A percentile compares a stretch with the other conserved stretches of the same genome.
Evolutionary conservation across 768 basidiomycete genomes (phyloP).

Genomic region (Rossbeevera mucosa): DNA sequence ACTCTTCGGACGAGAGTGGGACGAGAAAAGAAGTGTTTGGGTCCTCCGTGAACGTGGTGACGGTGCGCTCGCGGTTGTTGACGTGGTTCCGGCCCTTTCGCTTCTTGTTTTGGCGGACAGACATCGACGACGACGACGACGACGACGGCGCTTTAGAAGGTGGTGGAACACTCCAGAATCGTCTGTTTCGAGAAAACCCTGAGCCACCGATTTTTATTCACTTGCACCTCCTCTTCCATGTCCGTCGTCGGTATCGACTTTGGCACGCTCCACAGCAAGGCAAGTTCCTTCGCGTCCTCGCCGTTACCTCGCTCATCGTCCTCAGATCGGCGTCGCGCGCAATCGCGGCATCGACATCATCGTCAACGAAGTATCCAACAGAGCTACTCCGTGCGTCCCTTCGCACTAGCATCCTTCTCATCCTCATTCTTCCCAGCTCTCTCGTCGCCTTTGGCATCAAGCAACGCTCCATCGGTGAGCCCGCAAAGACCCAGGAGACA

Average conservation of each 20-base stretch:
- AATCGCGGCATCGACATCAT: conserved; percentile 98
- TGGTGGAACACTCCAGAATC: conserved; percentile 27
- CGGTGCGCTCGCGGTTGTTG: conserved; percentile 61
- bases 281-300: conserved; percentile 22
- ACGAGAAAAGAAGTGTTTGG: conserved; percentile 51
- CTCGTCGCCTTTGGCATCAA: conserved; percentile 92
- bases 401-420: not conserved
- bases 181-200: conserved; percentile 18
- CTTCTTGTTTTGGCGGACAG: conserved; percentile 62
- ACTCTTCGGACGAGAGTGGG: conserved; percentile 50
- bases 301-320: conserved; percentile 2
- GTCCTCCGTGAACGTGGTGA: conserved; percentile 60
- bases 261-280: conserved; percentile 87
- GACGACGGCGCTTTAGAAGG: conserved; percentile 13
- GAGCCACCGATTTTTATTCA: conserved; percentile 9
- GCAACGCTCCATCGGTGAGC: conserved; percentile 87
- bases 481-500: conserved; percentile 96
- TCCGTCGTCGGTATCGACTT: conserved; percentile 95
- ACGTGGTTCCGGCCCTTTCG: conserved; percentile 51
- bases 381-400: conserved; percentile 81
- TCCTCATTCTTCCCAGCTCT: conserved; percentile 49
- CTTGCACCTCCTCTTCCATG: conserved; percentile 39
- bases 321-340: conserved; percentile 89
- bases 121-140: conserved; percentile 33
- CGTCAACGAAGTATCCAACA: conserved; percentile 95